Base-by-base conservation (phyloP, 2,329 filamentous ascomycete species). In the Chrysoporthe puriensis region DNA sequence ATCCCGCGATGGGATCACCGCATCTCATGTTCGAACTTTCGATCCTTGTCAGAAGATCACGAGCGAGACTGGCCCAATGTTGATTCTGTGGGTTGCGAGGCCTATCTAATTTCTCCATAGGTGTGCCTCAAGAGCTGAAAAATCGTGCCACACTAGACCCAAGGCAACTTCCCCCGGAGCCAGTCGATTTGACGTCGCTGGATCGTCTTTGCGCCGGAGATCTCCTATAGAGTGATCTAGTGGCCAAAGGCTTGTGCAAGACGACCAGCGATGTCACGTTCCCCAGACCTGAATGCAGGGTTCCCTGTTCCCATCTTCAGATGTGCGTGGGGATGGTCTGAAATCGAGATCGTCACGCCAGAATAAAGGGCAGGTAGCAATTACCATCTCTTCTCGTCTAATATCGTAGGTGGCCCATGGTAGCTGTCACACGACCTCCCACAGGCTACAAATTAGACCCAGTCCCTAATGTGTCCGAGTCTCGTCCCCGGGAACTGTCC, bases 341-440 rank as follows among this genome's bases (percentile, higher is more conserved):
- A 21, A 54, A 54, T 54, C 11, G 11, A 32, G 50, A 14, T 13
- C 21, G 32, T 54, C 50, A 32, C 16, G 11, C 50, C 50, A 16
- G 50, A 54, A 54, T 54, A 13, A 32, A 54, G 50, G 13, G 11
- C 11, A 54, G 26, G 21, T 54, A 26, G 11, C 50, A 26, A 54
- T 54, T 54, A 54, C 50, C 50, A 54, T 54, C 50, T 54, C 21
- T 54, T 34, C 21, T 54, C 50, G 50, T 54, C 50, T 54, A 54
- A 54, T 34, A 34, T 14, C 4, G 21, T 54, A 5, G 32, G 32
- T 54, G 21, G 50, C 21, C 14, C n/a, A n/a, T 32, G 13, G 26
- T 34, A 34, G 54, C 54, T 57, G 54, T 13, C 54, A 57, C 34
- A 40, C 32, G 54, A 54, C 54, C 13, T 42, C 21, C 14, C 13